Evolutionary conservation across 495 filamentous ascomycete genomes (phyloP), one percentile per base, ranked within the genome.

Genomic region (Aspergillus taichungensis): DNA sequence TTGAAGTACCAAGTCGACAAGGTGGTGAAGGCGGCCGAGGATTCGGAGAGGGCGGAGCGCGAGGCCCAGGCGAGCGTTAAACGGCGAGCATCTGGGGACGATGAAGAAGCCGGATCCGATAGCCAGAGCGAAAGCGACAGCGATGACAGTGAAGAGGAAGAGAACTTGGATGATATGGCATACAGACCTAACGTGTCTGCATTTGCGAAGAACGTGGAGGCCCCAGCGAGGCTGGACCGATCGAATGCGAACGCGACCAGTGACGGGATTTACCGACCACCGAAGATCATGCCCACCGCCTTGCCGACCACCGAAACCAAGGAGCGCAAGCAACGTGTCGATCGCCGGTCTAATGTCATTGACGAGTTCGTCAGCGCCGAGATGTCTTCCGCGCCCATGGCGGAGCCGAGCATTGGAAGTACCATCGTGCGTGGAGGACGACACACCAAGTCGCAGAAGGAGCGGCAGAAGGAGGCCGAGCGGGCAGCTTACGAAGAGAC

Each of bases 1-100:
- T 61, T 94, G 35, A 87, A 85, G 48, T 94, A 91, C 64, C 85
- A 92, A 60, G 82, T 94, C 51, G 87, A 92, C 60, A 91, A 91
- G 58, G 84, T 95, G 13, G 72, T 98, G 14, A 85, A 86, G 44
- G 85, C 87, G 0, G 88, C 87, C 35, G 85, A 90, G 48, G 87
- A 92, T 53, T 78, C 78, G 0, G 79, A 83, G 53, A 69, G 51
- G 53, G 43, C 56, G 3, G 63, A 64, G 35, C 56, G 45, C 11
- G 50, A 45, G 10, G 46, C 54, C 51, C 47, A 51, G 28, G 45
- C 18, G 40, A 54, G 60, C 38, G 47, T 37, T 34, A 71, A 63
- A 51, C 50, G 50, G 30, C 55, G 38, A 11, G 56, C 46, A 13
- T 44, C 49, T 46, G 42, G 53, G 53, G 50, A 49, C 40, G 49